Evolutionary conservation across 805 yeast genomes (phyloP).

Genomic region (Candida maltosa): DNA sequence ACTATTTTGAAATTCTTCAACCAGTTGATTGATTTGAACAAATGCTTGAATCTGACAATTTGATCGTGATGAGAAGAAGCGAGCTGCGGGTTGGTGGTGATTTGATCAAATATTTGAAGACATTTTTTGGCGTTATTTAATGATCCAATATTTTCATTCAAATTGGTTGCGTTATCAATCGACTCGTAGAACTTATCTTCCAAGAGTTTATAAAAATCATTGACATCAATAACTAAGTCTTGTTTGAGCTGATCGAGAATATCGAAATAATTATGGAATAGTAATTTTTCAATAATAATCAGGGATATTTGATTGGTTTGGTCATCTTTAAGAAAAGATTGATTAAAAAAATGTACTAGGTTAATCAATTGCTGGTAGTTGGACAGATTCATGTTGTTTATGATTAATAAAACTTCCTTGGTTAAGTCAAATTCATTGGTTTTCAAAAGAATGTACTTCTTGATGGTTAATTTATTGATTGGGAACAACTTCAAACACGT

Average conservation of each 20-base stretch:
- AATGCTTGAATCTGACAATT: constrained; percentile 25
- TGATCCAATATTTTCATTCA: constrained; percentile 32
- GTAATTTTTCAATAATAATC: constrained; percentile 25
- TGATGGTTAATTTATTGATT: constrained; percentile 30
- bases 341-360: constrained; percentile 18
- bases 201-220: constrained; percentile 14
- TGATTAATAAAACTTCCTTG: constrained; percentile 24
- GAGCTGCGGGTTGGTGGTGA: constrained; percentile 1
- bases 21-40: constrained; percentile 31
- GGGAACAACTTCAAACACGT: constrained; percentile 33
- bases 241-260: constrained; percentile 15
- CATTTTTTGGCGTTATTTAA: constrained; percentile 23
- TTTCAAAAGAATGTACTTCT: constrained; percentile 23
- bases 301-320: constrained; percentile 13
- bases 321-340: constrained; percentile 15
- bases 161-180: constrained; percentile 22
- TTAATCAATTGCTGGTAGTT: constrained; percentile 19
- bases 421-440: constrained; percentile 15
- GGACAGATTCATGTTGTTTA: constrained; percentile 17
- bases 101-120: constrained; percentile 21
- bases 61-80: constrained; percentile 3
- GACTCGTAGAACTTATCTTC: constrained; percentile 32
- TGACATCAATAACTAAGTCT: constrained; percentile 6
- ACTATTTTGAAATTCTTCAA: constrained; percentile 34
- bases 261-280: constrained; percentile 24